Evolutionary conservation across 208 protist genomes (phyloP).

Genomic region (Naegleria fowleri): DNA sequence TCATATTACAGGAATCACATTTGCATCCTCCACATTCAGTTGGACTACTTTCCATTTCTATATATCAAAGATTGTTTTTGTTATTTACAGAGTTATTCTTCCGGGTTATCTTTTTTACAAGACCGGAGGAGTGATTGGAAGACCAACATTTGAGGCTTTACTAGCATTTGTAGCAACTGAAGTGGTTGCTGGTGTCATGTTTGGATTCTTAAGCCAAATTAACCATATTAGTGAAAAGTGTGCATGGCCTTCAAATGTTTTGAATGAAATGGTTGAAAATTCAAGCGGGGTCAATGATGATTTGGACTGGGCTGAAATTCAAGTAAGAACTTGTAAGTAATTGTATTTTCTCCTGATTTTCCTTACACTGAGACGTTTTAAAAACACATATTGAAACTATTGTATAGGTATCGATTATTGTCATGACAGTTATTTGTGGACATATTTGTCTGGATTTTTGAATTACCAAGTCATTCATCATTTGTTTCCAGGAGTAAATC

Average conservation of each 20-base stretch:
- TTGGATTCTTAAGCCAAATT: neutral
- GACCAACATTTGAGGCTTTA: neutral
- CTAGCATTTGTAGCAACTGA: neutral
- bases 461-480: slow-evolving; percentile 78
- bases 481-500: slow-evolving; percentile 70
- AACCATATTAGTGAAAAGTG: neutral
- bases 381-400: too few species aligned
- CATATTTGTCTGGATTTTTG: slow-evolving; percentile 67
- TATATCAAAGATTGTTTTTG: neutral
- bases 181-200: neutral
- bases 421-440: slow-evolving; percentile 46
- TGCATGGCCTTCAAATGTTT: neutral
- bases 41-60: neutral
- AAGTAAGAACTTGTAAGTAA: neutral
- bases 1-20: neutral
- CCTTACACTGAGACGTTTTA: too few species aligned
- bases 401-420: neutral
- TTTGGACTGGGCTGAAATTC: neutral
- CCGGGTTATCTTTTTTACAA: neutral
- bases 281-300: neutral
- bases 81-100: neutral
- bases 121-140: neutral
- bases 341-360: too few species aligned
- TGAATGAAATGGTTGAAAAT: neutral
- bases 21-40: neutral